Evolutionary conservation across 495 filamentous ascomycete species (phyloP), one percentile per base, ranked within the genome.

Genomic region (Lasiosphaeriaceae sp.): DNA sequence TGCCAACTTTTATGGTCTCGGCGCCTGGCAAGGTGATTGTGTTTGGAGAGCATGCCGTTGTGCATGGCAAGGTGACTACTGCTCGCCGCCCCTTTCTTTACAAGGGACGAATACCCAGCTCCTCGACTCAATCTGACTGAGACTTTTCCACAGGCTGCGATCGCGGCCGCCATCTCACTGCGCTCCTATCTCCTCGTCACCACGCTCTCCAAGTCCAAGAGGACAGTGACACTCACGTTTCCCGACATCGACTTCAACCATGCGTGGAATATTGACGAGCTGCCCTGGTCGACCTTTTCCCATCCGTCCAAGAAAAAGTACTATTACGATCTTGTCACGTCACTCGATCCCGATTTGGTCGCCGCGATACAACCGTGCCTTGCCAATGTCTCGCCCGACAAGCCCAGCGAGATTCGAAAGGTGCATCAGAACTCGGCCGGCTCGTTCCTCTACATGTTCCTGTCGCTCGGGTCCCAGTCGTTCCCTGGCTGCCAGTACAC

Each of bases 21-120:
- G 92, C 94, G 14, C 94, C 94, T 12, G 94, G 92, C 31, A 98
- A 98, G 72, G 93, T 96, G 64, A 97, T 98, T 68, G 90, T 96
- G 17, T 96, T 88, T 71, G 94, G 94, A 52, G 94, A 98, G 69
- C 94, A 98, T 76, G 90, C 94, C 11, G 94, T 96, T 2, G 94
- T 98, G 11, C 83, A 98, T 66, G 94, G 94, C 66, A 96, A 96
- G 80, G 86, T 88, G 65, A 55, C 64, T 53, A 17, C 16, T 6
- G 21, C 8, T 14, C 9, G 3, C 26, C 16, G 37, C 9, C 19
- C 20, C 12, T 37, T 16, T 17, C 23, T 11, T 21, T 20, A 1
- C 5, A 21, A 3, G 37, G 14, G 20, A 20, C 16, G 50, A 41
- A 8, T 41, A n/a, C 12, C 31, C 11, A 24, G 47, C 23, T 9